A percentile compares a stretch with the other conserved stretches of the same genome.
Evolutionary conservation across 257 asterid species (phyloP).

Genomic region (Misopates orontium): DNA sequence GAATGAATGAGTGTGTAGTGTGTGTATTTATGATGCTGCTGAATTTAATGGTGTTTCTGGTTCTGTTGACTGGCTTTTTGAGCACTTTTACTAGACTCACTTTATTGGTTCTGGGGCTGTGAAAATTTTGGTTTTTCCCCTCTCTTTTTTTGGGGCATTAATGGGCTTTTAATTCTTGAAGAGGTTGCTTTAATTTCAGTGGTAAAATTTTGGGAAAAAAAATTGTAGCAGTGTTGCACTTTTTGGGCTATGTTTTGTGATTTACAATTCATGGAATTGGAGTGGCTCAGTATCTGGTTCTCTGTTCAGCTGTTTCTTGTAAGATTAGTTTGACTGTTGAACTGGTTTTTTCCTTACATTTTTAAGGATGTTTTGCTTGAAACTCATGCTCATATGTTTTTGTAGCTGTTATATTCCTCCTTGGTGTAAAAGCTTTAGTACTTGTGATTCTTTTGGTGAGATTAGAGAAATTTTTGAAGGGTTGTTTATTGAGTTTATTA

Average conservation of each 20-base stretch:
- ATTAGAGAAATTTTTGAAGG: background rate
- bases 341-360: background rate
- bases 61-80: slow-evolving; percentile 44
- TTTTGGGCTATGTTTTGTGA: slow-evolving; percentile 32
- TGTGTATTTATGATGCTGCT: slow-evolving; percentile 40
- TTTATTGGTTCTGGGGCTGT: slow-evolving; percentile 37
- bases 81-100: slow-evolving; percentile 32
- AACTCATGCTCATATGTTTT: too few relatives aligned
- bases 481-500: background rate
- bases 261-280: slow-evolving; percentile 19
- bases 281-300: slow-evolving; percentile 21
- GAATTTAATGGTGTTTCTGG: slow-evolving; percentile 41
- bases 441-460: background rate
- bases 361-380: background rate
- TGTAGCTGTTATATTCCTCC: too few relatives aligned
- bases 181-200: slow-evolving; percentile 40
- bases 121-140: slow-evolving; percentile 11
- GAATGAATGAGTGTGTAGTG: slow-evolving; percentile 28
- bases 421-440: too few relatives aligned
- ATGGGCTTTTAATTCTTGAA: slow-evolving; percentile 32
- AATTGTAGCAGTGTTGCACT: slow-evolving; percentile 34
- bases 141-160: slow-evolving; percentile 36
- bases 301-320: slow-evolving; percentile 26
- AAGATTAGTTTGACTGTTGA: slow-evolving; percentile 6
- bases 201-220: slow-evolving; percentile 44